These are phyloP conservation scores for Emiliania huxleyi DNA, from an alignment of 78 protist species.

Conservation along the genomic window DNA sequence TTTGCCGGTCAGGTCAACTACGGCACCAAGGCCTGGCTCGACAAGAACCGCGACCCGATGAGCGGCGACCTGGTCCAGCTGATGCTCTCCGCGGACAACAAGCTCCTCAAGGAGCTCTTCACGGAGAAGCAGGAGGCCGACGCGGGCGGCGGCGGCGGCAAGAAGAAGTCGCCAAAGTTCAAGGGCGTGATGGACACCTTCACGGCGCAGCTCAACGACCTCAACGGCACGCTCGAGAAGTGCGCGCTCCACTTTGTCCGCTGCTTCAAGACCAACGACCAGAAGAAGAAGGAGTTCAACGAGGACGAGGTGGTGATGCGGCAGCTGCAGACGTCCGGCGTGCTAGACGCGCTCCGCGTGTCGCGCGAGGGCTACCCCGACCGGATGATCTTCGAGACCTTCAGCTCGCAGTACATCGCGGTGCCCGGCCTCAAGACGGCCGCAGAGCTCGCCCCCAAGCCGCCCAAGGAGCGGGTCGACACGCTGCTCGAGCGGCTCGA, in stretches of 20 bases:
- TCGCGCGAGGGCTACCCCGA: conserved; percentile 58
- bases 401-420: background rate
- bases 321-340: background rate
- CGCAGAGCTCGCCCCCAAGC: background rate
- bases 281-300: background rate
- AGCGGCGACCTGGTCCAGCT: background rate
- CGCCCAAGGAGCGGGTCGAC: background rate
- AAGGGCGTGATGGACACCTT: background rate
- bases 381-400: conserved; percentile 70
- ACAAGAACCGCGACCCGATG: conserved; percentile 68
- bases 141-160: background rate
- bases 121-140: background rate
- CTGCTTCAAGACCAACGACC: conserved; percentile 83
- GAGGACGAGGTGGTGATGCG: background rate
- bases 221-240: background rate
- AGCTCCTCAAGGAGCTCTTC: background rate
- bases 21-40: conserved; percentile 45
- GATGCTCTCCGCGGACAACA: background rate
- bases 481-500: background rate
- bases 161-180: background rate
- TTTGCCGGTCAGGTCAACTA: conserved; percentile 70
- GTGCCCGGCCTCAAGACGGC: background rate
- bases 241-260: conserved; percentile 60
- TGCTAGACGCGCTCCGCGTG: background rate
- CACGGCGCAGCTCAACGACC: background rate